Evolutionary conservation across 2,329 filamentous ascomycete genomes (phyloP), one percentile per base, ranked within the genome.

Genomic region (Ophiostoma sp.): DNA sequence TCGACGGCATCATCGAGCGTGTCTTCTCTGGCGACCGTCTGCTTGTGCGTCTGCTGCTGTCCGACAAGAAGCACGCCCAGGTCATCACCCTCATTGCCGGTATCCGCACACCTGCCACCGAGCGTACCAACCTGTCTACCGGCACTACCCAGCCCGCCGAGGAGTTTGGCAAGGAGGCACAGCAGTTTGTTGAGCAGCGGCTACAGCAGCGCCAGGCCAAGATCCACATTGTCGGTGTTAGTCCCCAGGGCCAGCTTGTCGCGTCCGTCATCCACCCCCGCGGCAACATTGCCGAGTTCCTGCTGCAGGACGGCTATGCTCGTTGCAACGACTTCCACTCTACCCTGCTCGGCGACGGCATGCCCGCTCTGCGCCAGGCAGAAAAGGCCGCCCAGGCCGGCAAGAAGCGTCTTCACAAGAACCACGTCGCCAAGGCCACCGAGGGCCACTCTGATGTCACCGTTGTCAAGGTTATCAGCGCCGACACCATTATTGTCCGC

Each of bases 261-360:
- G 95, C 91, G 70, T 88, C 89, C 67, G 85, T 99, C 62, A 85
- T 94, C 74, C 95, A 99, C 81, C 94, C 94, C 36, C 88, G 90
- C 72, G 95, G 95, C 73, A 97, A 93, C 80, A 96, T 99, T 78
- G 93, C 94, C 73, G 92, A 92, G 74, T 96, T 96, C 79, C 80
- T 99, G 62, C 87, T 99, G 64, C 89, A 94, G 76, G 92, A 93
- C 69, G 95, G 95, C 75, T 84, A 98, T 70, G 95, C 94, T 57
- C 87, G 93, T 76, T 98, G 94, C 83, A 93, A 94, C 74, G 95
- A 99, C 80, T 94, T 95, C 80, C 95, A 99, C 82, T 96, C 94
- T 0, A 96, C 93, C 54, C 85, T 97, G 81, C 86, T 99, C 13
- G 95, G 95, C 64, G 83, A 87, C 67, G 92, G 94, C 76, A 99